Conservation (phyloP, 306 rosid species). For the Prunus mume region DNA sequence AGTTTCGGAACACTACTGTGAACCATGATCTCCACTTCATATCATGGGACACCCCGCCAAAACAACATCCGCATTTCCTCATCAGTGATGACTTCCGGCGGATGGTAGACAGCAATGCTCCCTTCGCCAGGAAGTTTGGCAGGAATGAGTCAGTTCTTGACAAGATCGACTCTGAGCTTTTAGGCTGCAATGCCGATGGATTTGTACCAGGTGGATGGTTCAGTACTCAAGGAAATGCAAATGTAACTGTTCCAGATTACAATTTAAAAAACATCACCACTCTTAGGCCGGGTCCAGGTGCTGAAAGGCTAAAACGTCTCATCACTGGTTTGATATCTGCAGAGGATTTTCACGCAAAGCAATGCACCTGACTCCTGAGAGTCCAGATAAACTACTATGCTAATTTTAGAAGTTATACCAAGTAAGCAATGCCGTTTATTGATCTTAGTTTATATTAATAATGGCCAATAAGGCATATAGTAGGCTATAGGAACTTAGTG, state of each 20-base stretch:
- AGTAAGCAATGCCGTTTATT: constrained; percentile 21
- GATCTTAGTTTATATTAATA: constrained; percentile 14
- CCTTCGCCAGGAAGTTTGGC: constrained; percentile 73
- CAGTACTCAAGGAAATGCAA: constrained; percentile 20
- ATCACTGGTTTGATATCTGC: constrained; percentile 54
- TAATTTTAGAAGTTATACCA: constrained; percentile 12
- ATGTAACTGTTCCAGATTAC: constrained; percentile 22
- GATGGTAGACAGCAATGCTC: constrained; percentile 71
- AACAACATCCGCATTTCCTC: constrained; percentile 79
- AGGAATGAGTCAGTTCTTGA: constrained; percentile 48
- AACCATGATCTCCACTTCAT: constrained; percentile 86
- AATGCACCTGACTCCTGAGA: constrained; percentile 43
- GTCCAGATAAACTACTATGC: constrained; percentile 9
- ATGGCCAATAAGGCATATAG: constrained; percentile 27
- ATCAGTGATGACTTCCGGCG: constrained; percentile 40
- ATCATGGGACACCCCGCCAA: constrained; percentile 86
- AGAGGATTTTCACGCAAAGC: constrained; percentile 51
- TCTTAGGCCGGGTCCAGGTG: constrained; percentile 65
- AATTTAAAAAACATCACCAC: constrained; percentile 40
- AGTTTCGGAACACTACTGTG: constrained; percentile 68
- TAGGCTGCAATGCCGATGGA: constrained; percentile 52
- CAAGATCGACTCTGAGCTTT: constrained; percentile 55
- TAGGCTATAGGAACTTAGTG: constrained; percentile 28
- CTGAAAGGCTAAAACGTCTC: constrained; percentile 53
- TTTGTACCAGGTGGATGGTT: constrained; percentile 65